Percentiles rank a stretch among this genome's conserved stretches.
Evolutionary conservation across 73 alveolate species (phyloP).

Genomic region (Stentor roeselii): DNA sequence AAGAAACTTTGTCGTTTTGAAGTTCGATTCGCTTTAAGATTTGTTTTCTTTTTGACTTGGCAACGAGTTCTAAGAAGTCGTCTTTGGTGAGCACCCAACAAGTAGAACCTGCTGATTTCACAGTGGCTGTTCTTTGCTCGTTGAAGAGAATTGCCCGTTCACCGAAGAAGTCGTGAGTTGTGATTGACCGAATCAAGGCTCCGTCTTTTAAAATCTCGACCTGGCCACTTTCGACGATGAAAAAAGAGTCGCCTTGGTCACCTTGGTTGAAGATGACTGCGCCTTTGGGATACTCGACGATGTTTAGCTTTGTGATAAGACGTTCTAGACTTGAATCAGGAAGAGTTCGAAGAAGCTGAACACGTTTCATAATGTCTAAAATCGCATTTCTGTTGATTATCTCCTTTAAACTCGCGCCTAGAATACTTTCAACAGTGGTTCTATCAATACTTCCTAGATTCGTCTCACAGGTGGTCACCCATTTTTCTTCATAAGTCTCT

Average conservation of each 20-base stretch:
- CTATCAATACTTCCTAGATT: not conserved
- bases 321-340: not conserved
- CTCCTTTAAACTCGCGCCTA: slow-evolving; percentile 43
- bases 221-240: slow-evolving; percentile 28
- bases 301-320: not conserved
- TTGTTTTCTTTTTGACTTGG: slow-evolving; percentile 14
- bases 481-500: slow-evolving; percentile 28
- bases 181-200: not conserved
- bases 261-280: slow-evolving; percentile 33
- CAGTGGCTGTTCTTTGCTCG: slow-evolving; percentile 31
- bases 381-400: not conserved
- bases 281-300: slow-evolving; percentile 37
- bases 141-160: slow-evolving; percentile 40
- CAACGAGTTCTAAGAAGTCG: slow-evolving; percentile 40
- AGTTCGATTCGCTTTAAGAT: slow-evolving; percentile 40
- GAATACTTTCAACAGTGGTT: not conserved
- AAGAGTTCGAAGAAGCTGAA: not conserved
- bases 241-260: slow-evolving; percentile 22
- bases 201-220: slow-evolving; percentile 22
- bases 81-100: slow-evolving; percentile 18
- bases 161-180: slow-evolving; percentile 40
- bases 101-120: not conserved
- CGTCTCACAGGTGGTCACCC: not conserved
- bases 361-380: not conserved
- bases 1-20: slow-evolving; percentile 21